phyloP scores from a whole-genome alignment of 495 filamentous ascomycete species.

The Aspergillus sclerotiicarbonarius region DNA sequence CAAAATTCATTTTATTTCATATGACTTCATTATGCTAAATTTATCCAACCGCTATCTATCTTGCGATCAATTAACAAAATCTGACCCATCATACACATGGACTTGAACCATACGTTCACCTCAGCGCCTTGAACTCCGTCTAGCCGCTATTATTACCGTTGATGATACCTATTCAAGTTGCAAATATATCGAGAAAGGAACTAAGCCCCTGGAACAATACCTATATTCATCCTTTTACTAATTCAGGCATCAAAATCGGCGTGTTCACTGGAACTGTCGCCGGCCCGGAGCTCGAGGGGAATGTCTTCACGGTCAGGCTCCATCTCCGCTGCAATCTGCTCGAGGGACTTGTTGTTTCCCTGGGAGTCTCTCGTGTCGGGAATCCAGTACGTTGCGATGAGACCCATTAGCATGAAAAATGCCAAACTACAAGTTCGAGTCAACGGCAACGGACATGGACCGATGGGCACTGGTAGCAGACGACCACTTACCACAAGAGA shows the following conservation, averaged over 20 bases:
- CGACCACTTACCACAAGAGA: constrained; percentile 13
- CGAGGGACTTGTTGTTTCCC: constrained; percentile 13
- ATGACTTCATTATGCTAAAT: no score
- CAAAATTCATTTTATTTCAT: no score
- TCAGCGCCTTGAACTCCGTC: no score
- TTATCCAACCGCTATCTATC: no score
- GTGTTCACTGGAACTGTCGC: background rate
- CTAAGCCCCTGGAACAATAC: no score
- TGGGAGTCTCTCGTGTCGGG: constrained; percentile 12
- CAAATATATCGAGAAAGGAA: no score
- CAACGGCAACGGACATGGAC: background rate
- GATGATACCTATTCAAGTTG: no score
- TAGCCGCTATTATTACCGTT: no score
- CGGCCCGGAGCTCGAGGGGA: background rate
- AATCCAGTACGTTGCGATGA: constrained; percentile 11
- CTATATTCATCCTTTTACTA: no score
- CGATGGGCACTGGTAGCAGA: background rate
- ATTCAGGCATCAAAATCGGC: background rate
- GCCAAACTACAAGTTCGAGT: constrained; percentile 3
- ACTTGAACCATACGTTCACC: no score
- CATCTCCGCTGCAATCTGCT: constrained; percentile 10
- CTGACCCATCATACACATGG: no score
- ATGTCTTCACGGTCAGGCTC: background rate
- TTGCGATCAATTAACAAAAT: no score
- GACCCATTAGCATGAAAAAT: constrained; percentile 13